phyloP scores from a whole-genome alignment of 2,329 filamentous ascomycete species.

The Botrytis fragariae region DNA sequence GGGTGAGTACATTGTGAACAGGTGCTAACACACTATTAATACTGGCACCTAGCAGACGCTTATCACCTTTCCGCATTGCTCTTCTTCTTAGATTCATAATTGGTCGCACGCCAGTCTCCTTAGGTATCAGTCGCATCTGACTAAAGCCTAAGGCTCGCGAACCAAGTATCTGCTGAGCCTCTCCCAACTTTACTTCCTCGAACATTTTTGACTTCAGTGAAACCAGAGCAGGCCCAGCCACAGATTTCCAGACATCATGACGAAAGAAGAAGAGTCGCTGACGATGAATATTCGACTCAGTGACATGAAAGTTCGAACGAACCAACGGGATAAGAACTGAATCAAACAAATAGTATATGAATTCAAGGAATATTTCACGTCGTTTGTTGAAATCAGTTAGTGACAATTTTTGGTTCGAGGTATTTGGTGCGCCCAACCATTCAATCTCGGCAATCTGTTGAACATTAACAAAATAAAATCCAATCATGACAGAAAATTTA shows the following conservation, averaged over 20 bases:
- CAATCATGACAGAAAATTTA: constrained; percentile 39
- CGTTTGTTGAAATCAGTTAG: constrained; percentile 73
- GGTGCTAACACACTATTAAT: constrained; percentile 72
- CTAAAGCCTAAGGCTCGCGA: constrained; percentile 70
- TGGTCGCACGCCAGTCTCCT: constrained; percentile 70
- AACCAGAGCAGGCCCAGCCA: constrained; percentile 71
- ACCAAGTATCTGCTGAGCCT: constrained; percentile 57
- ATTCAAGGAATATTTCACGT: constrained; percentile 74
- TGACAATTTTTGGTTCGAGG: constrained; percentile 56
- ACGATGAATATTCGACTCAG: constrained; percentile 77
- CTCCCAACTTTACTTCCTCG: constrained; percentile 64
- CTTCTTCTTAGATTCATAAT: constrained; percentile 83
- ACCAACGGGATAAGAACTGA: constrained; percentile 86
- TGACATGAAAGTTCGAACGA: constrained; percentile 87
- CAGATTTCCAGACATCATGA: constrained; percentile 81
- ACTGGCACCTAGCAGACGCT: constrained; percentile 56
- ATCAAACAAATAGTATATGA: constrained; percentile 91
- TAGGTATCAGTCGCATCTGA: constrained; percentile 78
- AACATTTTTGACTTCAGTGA: constrained; percentile 71
- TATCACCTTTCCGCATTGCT: constrained; percentile 52
- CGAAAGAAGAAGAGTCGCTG: constrained; percentile 90
- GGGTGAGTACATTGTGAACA: constrained; percentile 71
- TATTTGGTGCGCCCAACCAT: constrained; percentile 66
- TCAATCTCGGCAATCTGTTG: constrained; percentile 61
- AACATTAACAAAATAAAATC: constrained; percentile 12